Conservation (phyloP, 1,284 basidiomycete genomes). For the Coniophora puteana region DNA sequence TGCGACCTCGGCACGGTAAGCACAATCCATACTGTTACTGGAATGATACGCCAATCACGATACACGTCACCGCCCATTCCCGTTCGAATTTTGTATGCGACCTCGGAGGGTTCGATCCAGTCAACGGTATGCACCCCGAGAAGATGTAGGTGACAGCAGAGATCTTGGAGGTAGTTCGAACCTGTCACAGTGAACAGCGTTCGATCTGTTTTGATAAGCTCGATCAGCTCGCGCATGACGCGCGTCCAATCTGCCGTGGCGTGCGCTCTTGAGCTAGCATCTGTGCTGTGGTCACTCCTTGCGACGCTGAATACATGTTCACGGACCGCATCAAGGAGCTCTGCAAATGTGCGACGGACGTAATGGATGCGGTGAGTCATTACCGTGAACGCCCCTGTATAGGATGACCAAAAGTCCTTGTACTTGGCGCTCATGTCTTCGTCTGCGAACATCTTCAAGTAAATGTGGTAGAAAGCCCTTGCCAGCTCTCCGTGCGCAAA, state of each 20-base stretch:
- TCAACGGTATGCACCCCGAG: conserved; percentile 23
- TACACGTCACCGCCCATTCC: conserved; percentile 14
- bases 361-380: conserved; percentile 32
- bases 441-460: conserved; percentile 41
- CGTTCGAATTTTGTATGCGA: too few species aligned
- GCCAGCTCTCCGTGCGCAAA: conserved; percentile 32
- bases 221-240: conserved; percentile 28
- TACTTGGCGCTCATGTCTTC: conserved; percentile 14
- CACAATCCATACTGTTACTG: conserved; percentile 18
- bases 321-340: conserved; percentile 38
- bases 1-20: conserved; percentile 20
- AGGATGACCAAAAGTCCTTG: conserved; percentile 5
- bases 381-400: not conserved
- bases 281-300: too few species aligned
- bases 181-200: conserved; percentile 31
- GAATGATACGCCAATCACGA: conserved; percentile 17
- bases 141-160: conserved; percentile 36
- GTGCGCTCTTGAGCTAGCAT: too few species aligned
- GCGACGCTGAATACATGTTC: too few species aligned
- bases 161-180: conserved; percentile 36
- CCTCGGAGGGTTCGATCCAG: conserved; percentile 13
- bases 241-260: conserved; percentile 30
- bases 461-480: conserved; percentile 41
- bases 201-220: conserved; percentile 23
- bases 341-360: conserved; percentile 38